These are phyloP conservation scores for Cnidoscolus chayamansa DNA, from an alignment of 441 rosid species.

Conservation along the genomic window DNA sequence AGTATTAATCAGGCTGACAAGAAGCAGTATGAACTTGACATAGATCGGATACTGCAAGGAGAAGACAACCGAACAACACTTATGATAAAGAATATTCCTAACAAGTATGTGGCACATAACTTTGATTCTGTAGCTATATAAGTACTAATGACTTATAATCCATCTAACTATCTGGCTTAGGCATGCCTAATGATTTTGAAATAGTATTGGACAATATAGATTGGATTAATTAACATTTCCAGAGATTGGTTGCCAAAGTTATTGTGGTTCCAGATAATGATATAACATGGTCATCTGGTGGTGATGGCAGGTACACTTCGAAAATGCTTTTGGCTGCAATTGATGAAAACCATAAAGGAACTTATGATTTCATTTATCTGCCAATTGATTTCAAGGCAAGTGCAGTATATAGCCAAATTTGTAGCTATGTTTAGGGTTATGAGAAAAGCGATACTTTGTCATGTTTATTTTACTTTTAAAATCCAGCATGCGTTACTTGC, in stretches of 20 bases:
- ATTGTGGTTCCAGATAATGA: neutral
- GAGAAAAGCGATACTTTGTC: neutral
- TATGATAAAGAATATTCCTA: slow-evolving; percentile 81
- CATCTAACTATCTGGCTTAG: neutral
- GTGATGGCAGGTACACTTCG: slow-evolving; percentile 56
- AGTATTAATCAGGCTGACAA: slow-evolving; percentile 51
- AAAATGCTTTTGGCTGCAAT: slow-evolving; percentile 75
- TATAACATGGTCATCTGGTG: slow-evolving; percentile 14
- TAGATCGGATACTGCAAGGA: slow-evolving; percentile 53
- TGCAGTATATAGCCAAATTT: slow-evolving; percentile 4
- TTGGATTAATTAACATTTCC: neutral
- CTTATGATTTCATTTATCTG: slow-evolving; percentile 62
- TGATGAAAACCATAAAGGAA: slow-evolving; percentile 59
- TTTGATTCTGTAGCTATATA: slow-evolving; percentile 5
- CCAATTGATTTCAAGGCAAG: slow-evolving; percentile 77
- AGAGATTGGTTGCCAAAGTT: neutral
- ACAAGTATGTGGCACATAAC: slow-evolving; percentile 48
- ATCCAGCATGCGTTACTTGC: neutral
- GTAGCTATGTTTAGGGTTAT: neutral
- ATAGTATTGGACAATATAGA: neutral
- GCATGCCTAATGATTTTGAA: neutral
- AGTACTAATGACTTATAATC: neutral
- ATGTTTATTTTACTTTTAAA: neutral
- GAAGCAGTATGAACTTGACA: slow-evolving; percentile 63
- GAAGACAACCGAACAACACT: slow-evolving; percentile 67